Evolutionary conservation across 2,329 filamentous ascomycete genomes (phyloP), one percentile per base, ranked within the genome.

Genomic region (Monosporascus ibericus): DNA sequence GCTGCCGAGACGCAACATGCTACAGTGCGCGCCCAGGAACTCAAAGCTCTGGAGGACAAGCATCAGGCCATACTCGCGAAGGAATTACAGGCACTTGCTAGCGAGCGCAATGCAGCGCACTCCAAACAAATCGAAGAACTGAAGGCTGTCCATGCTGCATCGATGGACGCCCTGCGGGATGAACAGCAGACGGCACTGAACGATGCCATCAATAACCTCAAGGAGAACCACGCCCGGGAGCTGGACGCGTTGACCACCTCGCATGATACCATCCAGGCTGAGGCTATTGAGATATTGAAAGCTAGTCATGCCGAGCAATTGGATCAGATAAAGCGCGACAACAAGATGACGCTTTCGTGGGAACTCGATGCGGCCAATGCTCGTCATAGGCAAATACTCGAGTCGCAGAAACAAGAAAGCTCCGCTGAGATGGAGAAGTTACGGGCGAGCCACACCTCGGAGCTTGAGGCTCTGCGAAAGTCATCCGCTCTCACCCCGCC

Each of bases 401-500:
- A 63, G 38, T 58, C 59, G 1, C 56, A 62, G 38, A 48, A 58
- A 22, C 54, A 53, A 20, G 60, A 64, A 18, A 55, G 48, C 46
- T 51, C 56, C 25, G 55, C 57, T 22, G 65, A 67, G 50, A 64
- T 56, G 25, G 60, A 66, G 40, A 52, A 47, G n/a, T 59, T 67
- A 6, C 42, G 63, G 9, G 59, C 55, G 7, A 55, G 44, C 27
- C 66, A 68, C 54, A 60, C 62, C 42, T 53, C 57, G 27, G 66
- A 66, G 48, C 61, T 68, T 6, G 63, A 67, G 36, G 60, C 64
- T 54, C 62, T 68, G 51, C 55, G 59, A 30, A 52, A 60, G 34
- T 62, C 59, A 47, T 55, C 66, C 22, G 53, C 58, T 8, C 48
- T 65, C 17, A 40, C 56, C 8, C 60, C 63, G 36, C 62, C 68